Base-by-base conservation (phyloP, 129 eudicot species). In the Saposhnikovia divaricata region DNA sequence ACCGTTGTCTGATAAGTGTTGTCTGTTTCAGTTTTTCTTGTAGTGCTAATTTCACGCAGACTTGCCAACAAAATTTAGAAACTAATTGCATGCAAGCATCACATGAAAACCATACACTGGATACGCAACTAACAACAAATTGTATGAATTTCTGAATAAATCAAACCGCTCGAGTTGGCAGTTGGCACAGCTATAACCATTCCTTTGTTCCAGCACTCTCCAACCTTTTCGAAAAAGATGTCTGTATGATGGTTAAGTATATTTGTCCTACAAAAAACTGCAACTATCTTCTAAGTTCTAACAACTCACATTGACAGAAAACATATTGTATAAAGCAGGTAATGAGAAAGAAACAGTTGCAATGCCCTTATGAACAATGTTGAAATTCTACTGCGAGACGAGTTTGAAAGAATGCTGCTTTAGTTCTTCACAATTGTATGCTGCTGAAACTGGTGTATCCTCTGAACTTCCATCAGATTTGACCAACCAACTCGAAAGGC, bases 401-500 rank as follows among this genome's bases (percentile, higher is more conserved):
- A 66, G 77, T 76, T 76, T 39, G 86, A 81, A 86, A 6, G 92
- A 87, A 46, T 86, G 28, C 81, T 86, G 85, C 39, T 75, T 87
- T 46, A 84, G 73, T 79, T 90, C 89, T 61, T 84, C 85, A 43
- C 84, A 68, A 44, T 87, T 89, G 73, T 89, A 61, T 78, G 91
- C 93, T 81, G 92, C 92, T 47, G 89, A 86, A 80, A 89, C 83
- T 9, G 89, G 88, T 80, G 92, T 85, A 82, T 89, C 88, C 72
- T 85, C 90, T 27, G 82, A 79, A 85, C 88, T 86, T 40, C 80
- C 28, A 57, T 57, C 83, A 5, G 91, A 80, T n/a, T 81, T 89
- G 66, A 79, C 84, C 61, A 93, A 83, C 98, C 98, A 93, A 78
- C 92, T 89, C 14, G 98, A 93, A 78, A 93, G 96, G 72, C 96